A percentile compares a stretch with the other conserved stretches of the same genome.
Evolutionary conservation across 345 rosid genomes (phyloP).

Genomic region (Gossypium thurberi): DNA sequence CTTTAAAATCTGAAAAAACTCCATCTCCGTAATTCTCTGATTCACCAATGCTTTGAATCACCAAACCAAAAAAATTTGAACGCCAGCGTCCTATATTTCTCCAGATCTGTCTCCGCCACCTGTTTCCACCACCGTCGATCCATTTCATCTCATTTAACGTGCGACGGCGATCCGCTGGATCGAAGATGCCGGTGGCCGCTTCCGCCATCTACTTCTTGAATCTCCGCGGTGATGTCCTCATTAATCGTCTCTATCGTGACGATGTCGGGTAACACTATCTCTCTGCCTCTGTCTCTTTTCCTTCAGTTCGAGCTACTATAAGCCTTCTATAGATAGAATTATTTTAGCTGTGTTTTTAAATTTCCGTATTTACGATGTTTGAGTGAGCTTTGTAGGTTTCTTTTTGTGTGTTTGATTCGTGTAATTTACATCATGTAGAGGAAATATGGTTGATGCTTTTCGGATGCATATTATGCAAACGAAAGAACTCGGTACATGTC

Average conservation of each 20-base stretch:
- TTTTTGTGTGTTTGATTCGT: background rate
- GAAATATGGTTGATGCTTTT: constrained; percentile 99
- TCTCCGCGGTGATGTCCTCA: constrained; percentile 98
- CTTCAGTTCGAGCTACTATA: background rate
- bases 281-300: background rate
- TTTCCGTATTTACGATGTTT: background rate
- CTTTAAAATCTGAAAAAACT: background rate
- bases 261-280: constrained; percentile 72
- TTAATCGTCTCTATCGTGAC: constrained; percentile 95
- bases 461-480: constrained; percentile 98
- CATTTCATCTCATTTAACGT: background rate
- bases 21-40: background rate
- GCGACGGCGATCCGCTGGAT: constrained; percentile 27
- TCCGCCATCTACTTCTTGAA: constrained; percentile 95
- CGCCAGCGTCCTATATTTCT: background rate
- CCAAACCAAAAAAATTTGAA: background rate
- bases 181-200: constrained; percentile 98
- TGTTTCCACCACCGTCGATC: background rate
- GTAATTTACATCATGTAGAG: constrained; percentile 34
- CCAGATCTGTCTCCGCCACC: background rate
- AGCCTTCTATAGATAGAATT: background rate
- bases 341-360: background rate
- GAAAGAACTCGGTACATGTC: constrained; percentile 94
- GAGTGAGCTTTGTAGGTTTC: background rate
- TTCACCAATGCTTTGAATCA: background rate